Evolutionary conservation across 306 rosid genomes (phyloP).

Genomic region (Castanospermum australe): DNA sequence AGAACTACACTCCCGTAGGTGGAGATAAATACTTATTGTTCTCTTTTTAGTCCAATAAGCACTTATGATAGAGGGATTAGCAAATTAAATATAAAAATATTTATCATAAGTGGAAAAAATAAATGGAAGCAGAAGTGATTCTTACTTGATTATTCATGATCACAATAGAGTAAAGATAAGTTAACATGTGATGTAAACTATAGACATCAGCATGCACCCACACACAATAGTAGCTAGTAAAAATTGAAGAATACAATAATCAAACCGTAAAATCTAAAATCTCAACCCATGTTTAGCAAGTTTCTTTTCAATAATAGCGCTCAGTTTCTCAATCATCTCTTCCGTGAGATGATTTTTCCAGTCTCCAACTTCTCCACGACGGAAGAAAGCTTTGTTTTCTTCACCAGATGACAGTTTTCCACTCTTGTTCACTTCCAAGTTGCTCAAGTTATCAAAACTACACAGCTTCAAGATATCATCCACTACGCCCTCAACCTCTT

Average conservation of each 20-base stretch:
- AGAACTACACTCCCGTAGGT: too few relatives aligned
- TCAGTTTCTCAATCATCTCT: slow-evolving; percentile 18
- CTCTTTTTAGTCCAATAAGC: too few relatives aligned
- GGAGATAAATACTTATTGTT: too few relatives aligned
- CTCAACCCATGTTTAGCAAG: slow-evolving; percentile 1
- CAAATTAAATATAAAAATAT: too few relatives aligned
- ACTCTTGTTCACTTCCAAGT: slow-evolving; percentile 39
- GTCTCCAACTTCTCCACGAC: slow-evolving; percentile 35
- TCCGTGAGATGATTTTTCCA: slow-evolving; percentile 26
- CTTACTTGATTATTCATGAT: too few relatives aligned
- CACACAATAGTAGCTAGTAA: too few relatives aligned
- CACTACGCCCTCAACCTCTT: slow-evolving; percentile 22
- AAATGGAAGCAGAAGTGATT: too few relatives aligned
- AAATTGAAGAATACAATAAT: not conserved
- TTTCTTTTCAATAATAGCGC: slow-evolving; percentile 1
- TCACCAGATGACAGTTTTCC: slow-evolving; percentile 23
- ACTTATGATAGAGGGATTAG: too few relatives aligned
- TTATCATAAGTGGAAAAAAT: too few relatives aligned
- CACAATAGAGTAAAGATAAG: too few relatives aligned
- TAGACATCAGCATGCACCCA: too few relatives aligned
- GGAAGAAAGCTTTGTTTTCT: slow-evolving; percentile 18
- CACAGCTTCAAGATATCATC: slow-evolving; percentile 29
- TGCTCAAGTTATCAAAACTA: slow-evolving; percentile 37
- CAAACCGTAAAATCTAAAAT: not conserved
- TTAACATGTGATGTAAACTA: too few relatives aligned